These are phyloP conservation scores for Sporothrix pseudoabietina DNA, from an alignment of 2,329 filamentous ascomycete species.

Conservation along the genomic window DNA sequence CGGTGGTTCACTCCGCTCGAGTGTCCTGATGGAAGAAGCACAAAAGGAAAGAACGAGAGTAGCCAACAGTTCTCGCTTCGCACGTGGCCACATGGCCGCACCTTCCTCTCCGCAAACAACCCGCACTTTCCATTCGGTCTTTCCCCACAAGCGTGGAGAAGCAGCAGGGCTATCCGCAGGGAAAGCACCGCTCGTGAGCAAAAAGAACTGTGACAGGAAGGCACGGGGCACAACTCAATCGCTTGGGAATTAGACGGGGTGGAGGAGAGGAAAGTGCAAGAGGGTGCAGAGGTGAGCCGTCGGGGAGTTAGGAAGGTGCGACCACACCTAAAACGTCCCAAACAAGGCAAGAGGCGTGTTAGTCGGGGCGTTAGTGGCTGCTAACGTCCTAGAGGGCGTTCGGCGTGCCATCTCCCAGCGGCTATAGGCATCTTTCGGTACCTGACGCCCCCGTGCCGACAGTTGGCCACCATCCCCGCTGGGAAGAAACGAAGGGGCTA, in stretches of 20 bases:
- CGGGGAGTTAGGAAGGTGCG: conserved; percentile 9
- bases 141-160: conserved; percentile 8
- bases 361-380: background rate
- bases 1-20: background rate
- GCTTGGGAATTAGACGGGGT: conserved; percentile 7
- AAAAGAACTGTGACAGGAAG: background rate
- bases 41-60: background rate
- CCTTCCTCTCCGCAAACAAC: conserved; percentile 14
- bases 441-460: background rate
- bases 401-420: background rate
- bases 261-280: background rate
- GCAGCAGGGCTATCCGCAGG: background rate
- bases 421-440: background rate
- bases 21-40: background rate
- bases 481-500: background rate
- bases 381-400: background rate
- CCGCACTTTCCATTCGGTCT: background rate
- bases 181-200: background rate
- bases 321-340: background rate
- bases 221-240: background rate
- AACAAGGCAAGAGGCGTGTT: background rate
- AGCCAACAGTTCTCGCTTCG: background rate
- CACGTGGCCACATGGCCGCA: background rate
- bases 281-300: background rate
- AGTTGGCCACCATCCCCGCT: background rate